These are phyloP conservation scores for Chrysoporthe cubensis DNA, from an alignment of 2,329 filamentous ascomycete genomes.

Conservation along the genomic window DNA sequence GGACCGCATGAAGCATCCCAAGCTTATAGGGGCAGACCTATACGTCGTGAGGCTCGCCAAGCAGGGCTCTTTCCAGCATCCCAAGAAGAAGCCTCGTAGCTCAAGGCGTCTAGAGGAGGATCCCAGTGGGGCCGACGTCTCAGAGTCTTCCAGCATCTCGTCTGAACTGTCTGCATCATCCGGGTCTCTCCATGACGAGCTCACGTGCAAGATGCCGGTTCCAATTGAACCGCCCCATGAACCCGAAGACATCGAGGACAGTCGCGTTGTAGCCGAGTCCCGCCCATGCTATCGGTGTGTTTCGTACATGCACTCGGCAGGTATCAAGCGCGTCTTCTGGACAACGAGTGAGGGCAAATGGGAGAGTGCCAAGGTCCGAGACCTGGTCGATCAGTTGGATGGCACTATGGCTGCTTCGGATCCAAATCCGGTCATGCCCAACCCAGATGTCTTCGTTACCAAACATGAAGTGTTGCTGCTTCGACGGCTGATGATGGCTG, in stretches of 20 bases:
- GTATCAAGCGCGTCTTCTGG: conserved; percentile 58
- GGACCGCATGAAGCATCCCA: conserved; percentile 49
- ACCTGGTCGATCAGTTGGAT: conserved; percentile 52
- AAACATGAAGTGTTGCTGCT: conserved; percentile 57
- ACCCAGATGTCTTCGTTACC: conserved; percentile 49
- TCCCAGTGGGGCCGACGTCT: not conserved
- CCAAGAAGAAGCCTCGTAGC: not conserved
- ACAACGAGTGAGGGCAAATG: conserved; percentile 51
- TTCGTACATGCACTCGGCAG: conserved; percentile 53
- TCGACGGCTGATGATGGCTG: conserved; percentile 34
- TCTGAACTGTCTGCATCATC: conserved; percentile 24
- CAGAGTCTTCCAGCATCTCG: conserved; percentile 16
- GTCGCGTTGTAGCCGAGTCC: conserved; percentile 39
- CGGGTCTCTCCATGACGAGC: conserved; percentile 53
- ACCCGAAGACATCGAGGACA: not conserved
- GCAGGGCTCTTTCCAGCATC: not conserved
- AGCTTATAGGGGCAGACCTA: conserved; percentile 53
- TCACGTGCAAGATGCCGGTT: conserved; percentile 34
- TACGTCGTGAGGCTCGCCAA: conserved; percentile 51
- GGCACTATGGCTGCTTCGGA: conserved; percentile 30
- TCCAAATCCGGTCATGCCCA: conserved; percentile 7
- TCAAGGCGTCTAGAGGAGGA: not conserved
- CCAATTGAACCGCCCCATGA: conserved; percentile 5
- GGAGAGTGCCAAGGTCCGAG: conserved; percentile 54
- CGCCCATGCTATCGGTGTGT: conserved; percentile 57